These are phyloP conservation scores for Ustilago tritici DNA, from an alignment of 1,284 basidiomycete genomes.

Conservation along the genomic window DNA sequence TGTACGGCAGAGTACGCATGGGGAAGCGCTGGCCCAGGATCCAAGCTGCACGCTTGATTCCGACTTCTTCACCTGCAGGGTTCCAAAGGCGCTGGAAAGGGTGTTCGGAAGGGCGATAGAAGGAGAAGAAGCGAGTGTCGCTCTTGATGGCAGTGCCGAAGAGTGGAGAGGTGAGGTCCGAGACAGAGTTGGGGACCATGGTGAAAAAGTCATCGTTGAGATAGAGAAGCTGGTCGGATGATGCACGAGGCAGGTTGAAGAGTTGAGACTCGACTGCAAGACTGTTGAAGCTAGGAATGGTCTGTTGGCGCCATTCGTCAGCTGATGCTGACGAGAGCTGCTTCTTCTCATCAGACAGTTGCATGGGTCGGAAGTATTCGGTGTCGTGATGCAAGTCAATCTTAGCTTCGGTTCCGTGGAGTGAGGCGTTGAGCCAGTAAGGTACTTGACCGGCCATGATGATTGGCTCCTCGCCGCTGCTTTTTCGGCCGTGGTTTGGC, in stretches of 20 bases:
- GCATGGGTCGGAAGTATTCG: constrained; percentile 37
- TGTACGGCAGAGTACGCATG: constrained; percentile 70
- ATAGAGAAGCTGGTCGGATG: constrained; percentile 45
- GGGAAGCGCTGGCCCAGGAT: constrained; percentile 68
- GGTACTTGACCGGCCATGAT: constrained; percentile 25
- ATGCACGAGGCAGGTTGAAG: constrained; percentile 26
- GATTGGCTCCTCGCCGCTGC: neutral
- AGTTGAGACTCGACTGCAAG: constrained; percentile 56
- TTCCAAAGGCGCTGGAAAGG: constrained; percentile 54
- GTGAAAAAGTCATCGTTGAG: constrained; percentile 62
- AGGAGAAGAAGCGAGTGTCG: constrained; percentile 36
- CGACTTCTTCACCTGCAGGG: constrained; percentile 51
- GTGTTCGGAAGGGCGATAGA: constrained; percentile 42
- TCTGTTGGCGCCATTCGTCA: constrained; percentile 33
- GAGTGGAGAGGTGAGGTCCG: constrained; percentile 51
- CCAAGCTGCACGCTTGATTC: constrained; percentile 50
- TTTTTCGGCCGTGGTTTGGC: neutral
- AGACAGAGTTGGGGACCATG: constrained; percentile 14
- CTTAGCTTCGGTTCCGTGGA: neutral
- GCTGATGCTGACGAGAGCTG: constrained; percentile 6
- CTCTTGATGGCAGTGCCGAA: constrained; percentile 52
- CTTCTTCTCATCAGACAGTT: constrained; percentile 3
- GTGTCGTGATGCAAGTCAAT: constrained; percentile 41
- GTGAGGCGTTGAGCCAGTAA: constrained; percentile 22
- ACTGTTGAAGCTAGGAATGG: constrained; percentile 56